Evolutionary conservation across 768 basidiomycete genomes (phyloP).

Genomic region (Clathrus columnatus): DNA sequence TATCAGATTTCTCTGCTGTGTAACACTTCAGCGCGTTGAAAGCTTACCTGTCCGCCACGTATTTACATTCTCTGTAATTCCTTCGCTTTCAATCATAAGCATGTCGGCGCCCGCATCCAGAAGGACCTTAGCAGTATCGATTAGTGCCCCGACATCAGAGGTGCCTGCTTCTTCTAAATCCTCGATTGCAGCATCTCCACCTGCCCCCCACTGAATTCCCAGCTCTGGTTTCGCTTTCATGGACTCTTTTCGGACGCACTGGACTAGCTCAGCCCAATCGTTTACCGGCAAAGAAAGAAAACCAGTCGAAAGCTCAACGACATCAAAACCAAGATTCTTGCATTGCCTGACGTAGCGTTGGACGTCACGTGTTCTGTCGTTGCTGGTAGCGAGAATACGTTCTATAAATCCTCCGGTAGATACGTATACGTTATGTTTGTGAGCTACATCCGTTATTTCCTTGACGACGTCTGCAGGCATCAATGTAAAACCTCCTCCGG

Average conservation of each 20-base stretch:
- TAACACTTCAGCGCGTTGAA: neutral
- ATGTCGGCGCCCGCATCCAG: constrained; percentile 36
- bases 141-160: constrained; percentile 32
- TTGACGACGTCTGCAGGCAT: constrained; percentile 33
- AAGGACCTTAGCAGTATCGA: constrained; percentile 32
- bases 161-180: constrained; percentile 34
- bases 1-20: neutral
- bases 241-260: constrained; percentile 30
- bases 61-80: constrained; percentile 38
- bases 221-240: constrained; percentile 38
- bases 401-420: constrained; percentile 37
- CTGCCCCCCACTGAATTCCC: constrained; percentile 38
- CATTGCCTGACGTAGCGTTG: constrained; percentile 29
- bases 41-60: constrained; percentile 22
- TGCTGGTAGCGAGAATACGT: constrained; percentile 27
- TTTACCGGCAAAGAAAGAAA: constrained; percentile 38
- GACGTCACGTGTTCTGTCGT: constrained; percentile 24
- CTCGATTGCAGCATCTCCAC: constrained; percentile 31
- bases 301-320: constrained; percentile 36
- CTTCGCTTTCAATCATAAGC: constrained; percentile 40
- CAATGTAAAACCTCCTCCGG: constrained; percentile 34
- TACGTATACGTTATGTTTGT: constrained; percentile 33
- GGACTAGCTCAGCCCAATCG: constrained; percentile 34
- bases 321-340: constrained; percentile 36
- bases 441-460: constrained; percentile 31